Base-by-base conservation (phyloP, 1,139 yeast genomes). In the Pichia sp. region DNA sequence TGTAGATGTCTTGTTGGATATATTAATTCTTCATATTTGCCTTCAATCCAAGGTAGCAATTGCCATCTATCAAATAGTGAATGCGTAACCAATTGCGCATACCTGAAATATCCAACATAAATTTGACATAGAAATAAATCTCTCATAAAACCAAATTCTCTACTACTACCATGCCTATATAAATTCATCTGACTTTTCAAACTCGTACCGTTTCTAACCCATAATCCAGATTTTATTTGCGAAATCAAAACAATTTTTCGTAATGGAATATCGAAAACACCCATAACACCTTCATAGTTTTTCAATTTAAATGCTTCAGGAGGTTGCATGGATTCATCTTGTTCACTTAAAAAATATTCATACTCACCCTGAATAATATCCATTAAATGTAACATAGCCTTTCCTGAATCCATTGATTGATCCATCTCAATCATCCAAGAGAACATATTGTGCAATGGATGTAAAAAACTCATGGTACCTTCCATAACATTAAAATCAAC, bases 61-160 rank as follows among this genome's bases (percentile, higher is more conserved):
- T 76, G 74, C 95, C 95, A 89, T 44, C 94, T 69, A 28, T 76
- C 72, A 34, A 86, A 65, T n/a, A 85, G 66, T 6, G 85, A 73
- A 16, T 73, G 70, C 51, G 86, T 67, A 1, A 78, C 78, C 11
- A 73, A 63, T 47, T 80, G 73, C 0, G 92, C 83, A 27, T 76
- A 69, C 29, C 73, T 66, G n/a, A 73, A 64, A 36, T 41, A 50
- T 9, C 78, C 76, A 52, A 84, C 69, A 51, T 82, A 79, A 0
- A 80, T 66, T 60, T 92, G 97, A 0, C 78, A 70, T 61, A 86
- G 68, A 57, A 76, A 85, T 30, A 90, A 62, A 56, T 90, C 97
- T 53, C 95, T 73, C 57, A 80, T 70, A 59, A 74, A 87, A 0
- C 96, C 95, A 51, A 79, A 77, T 53, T 92, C 97, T 44, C 97